Conservation (phyloP, 768 basidiomycete species). For the Tricholoma hemisulphureum region DNA sequence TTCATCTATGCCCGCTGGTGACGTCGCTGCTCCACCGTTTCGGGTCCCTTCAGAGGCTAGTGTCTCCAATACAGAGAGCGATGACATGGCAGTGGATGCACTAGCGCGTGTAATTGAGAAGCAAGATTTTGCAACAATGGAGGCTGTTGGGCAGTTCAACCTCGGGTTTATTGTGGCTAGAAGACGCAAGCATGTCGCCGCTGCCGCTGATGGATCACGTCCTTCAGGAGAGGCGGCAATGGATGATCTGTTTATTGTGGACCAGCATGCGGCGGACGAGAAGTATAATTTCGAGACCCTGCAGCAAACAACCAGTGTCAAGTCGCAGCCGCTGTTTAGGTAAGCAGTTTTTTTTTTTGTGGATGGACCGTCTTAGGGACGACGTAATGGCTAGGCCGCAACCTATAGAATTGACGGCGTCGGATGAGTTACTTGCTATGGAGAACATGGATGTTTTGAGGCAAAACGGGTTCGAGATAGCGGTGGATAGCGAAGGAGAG, state of each 20-base stretch:
- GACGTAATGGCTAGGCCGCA: slow-evolving; percentile 56
- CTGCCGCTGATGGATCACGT: neutral
- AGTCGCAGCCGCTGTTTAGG: slow-evolving; percentile 83
- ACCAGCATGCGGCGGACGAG: slow-evolving; percentile 97
- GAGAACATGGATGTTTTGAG: slow-evolving; percentile 85
- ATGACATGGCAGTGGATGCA: slow-evolving; percentile 57
- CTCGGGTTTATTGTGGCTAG: slow-evolving; percentile 90
- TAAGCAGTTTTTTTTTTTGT: slow-evolving; percentile 33
- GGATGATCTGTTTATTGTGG: slow-evolving; percentile 95
- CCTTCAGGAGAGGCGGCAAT: slow-evolving; percentile 26
- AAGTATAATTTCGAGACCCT: slow-evolving; percentile 98
- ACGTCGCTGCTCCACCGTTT: neutral
- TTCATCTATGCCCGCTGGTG: neutral
- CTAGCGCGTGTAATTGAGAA: slow-evolving; percentile 87
- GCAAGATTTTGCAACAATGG: slow-evolving; percentile 80
- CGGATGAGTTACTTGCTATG: slow-evolving; percentile 83
- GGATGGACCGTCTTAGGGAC: neutral
- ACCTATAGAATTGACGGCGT: slow-evolving; percentile 77
- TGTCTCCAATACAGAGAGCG: slow-evolving; percentile 43
- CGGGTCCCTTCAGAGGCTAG: slow-evolving; percentile 38
- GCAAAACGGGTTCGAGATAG: slow-evolving; percentile 88
- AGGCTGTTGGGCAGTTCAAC: slow-evolving; percentile 92
- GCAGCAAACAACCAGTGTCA: slow-evolving; percentile 86
- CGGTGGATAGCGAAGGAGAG: slow-evolving; percentile 46
- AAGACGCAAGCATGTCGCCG: slow-evolving; percentile 37